Evolutionary conservation across 768 basidiomycete species (phyloP).

Genomic region (Wakefieldia striispora): DNA sequence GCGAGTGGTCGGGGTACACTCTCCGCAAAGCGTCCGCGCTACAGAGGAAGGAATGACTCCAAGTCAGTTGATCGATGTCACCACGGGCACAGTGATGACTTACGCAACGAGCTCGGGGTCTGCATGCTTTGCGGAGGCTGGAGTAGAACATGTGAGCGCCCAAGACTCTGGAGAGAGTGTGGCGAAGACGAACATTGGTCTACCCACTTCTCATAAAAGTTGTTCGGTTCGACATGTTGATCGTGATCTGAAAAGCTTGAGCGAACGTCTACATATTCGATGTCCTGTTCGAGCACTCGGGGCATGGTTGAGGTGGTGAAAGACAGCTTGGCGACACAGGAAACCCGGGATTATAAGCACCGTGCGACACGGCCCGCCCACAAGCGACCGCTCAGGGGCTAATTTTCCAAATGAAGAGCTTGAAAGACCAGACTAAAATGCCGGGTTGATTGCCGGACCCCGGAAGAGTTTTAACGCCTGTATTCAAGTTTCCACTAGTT

Average conservation of each 20-base stretch:
- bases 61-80: slow-evolving; percentile 7
- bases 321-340: neutral
- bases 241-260: neutral
- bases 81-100: slow-evolving; percentile 7
- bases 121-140: slow-evolving; percentile 54
- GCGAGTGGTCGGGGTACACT: slow-evolving; percentile 59
- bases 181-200: slow-evolving; percentile 42
- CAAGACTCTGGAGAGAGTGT: neutral
- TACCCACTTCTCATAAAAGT: slow-evolving; percentile 51
- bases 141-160: slow-evolving; percentile 3
- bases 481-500: neutral
- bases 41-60: neutral
- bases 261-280: slow-evolving; percentile 26
- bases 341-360: slow-evolving; percentile 3
- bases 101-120: slow-evolving; percentile 49
- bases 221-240: slow-evolving; percentile 21
- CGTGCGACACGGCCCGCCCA: neutral
- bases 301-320: slow-evolving; percentile 13
- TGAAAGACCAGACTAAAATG: slow-evolving; percentile 11
- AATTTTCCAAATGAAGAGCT: slow-evolving; percentile 9
- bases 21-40: slow-evolving; percentile 50
- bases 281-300: slow-evolving; percentile 12
- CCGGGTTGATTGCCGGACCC: slow-evolving; percentile 6
- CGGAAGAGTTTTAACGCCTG: neutral
- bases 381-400: slow-evolving; percentile 14